A percentile compares a stretch with the other conserved stretches of the same genome.
Conservation (phyloP, 495 filamentous ascomycete genomes). For the Apodospora peruviana region DNA sequence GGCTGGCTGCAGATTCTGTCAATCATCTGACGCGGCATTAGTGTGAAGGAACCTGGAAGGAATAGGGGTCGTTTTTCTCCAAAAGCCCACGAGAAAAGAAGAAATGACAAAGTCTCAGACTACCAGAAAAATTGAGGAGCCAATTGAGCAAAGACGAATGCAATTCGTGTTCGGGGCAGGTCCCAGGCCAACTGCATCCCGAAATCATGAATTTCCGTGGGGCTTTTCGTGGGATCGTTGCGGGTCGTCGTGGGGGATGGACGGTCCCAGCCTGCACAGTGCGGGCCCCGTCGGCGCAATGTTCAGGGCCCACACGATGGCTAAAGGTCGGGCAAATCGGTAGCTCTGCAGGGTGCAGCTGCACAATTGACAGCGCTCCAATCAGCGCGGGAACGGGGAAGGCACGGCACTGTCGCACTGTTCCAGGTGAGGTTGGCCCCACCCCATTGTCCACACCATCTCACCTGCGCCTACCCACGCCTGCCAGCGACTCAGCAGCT, state of each 20-base stretch:
- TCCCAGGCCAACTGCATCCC: neutral
- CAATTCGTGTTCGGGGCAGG: neutral
- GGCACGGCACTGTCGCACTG: neutral
- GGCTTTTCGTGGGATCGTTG: neutral
- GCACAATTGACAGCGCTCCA: neutral
- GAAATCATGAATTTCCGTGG: neutral
- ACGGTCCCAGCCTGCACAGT: neutral
- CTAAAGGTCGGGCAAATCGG: neutral
- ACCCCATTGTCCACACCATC: neutral
- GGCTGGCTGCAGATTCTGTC: constrained; percentile 10
- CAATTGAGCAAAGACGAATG: too few species aligned
- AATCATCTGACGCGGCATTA: constrained; percentile 13
- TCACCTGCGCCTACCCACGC: too few species aligned
- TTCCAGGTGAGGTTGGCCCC: neutral
- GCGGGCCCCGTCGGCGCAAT: too few species aligned
- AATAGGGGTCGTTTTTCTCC: neutral
- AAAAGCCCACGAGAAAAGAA: neutral
- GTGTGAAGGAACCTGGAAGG: neutral
- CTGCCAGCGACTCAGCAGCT: too few species aligned
- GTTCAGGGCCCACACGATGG: neutral
- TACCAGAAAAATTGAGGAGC: too few species aligned
- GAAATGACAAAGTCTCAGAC: too few species aligned
- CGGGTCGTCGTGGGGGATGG: neutral
- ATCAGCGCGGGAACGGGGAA: neutral
- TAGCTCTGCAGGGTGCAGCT: neutral